Conservation (phyloP, 2,329 filamentous ascomycete species). For the Xylariomycetidae sp. region DNA sequence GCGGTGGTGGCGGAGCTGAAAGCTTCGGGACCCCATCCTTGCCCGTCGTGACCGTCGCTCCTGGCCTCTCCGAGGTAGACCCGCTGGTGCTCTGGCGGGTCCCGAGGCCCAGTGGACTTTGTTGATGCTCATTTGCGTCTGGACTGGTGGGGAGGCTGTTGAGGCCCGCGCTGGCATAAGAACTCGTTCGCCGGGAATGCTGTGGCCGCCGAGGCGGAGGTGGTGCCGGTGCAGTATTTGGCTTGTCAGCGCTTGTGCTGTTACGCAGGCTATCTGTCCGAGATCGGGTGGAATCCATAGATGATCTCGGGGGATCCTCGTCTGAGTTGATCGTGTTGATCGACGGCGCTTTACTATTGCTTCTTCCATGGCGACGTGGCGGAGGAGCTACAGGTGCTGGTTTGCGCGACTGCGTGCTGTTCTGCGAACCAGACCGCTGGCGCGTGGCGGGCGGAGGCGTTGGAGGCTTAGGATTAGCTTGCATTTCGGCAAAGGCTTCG, state of each 20-base stretch:
- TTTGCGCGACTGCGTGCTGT: conserved; percentile 27
- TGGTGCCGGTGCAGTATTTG: conserved; percentile 37
- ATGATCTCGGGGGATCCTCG: conserved; percentile 40
- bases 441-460: conserved; percentile 33
- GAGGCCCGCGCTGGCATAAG: conserved; percentile 24
- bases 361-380: conserved; percentile 41
- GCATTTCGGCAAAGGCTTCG: conserved; percentile 31
- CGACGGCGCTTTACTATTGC: conserved; percentile 35
- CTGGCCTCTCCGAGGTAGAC: too few species aligned
- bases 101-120: conserved; percentile 10
- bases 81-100: conserved; percentile 7
- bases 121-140: conserved; percentile 13
- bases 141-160: conserved; percentile 16
- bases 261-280: conserved; percentile 40
- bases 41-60: conserved; percentile 13
- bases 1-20: conserved; percentile 38
- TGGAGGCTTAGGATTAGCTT: conserved; percentile 29
- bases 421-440: conserved; percentile 24
- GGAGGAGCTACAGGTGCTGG: conserved; percentile 48
- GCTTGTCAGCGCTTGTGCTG: conserved; percentile 25
- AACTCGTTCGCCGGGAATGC: conserved; percentile 26
- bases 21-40: conserved; percentile 23
- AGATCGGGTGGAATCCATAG: conserved; percentile 42
- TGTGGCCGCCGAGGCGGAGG: conserved; percentile 49
- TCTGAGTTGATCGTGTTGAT: conserved; percentile 19